A percentile compares a stretch with the other conserved stretches of the same genome.
phyloP scores from a whole-genome alignment of 2,329 filamentous ascomycete genomes.

The Hypoxylon sp. region DNA sequence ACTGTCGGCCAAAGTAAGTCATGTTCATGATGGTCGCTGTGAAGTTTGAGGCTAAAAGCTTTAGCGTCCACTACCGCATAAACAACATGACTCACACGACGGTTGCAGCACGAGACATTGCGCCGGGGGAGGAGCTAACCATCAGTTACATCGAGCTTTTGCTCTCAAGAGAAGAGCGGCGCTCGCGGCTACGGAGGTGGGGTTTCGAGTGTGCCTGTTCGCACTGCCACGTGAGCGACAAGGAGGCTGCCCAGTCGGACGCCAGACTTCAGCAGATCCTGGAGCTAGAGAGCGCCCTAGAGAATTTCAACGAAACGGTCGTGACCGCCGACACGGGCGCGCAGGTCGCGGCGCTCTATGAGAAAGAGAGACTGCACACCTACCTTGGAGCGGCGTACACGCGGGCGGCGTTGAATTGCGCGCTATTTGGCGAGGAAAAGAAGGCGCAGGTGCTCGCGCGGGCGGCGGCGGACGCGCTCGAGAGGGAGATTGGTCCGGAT shows the following conservation, averaged over 20 bases:
- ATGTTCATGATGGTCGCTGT: no score
- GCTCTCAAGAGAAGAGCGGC: constrained; percentile 46
- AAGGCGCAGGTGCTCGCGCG: constrained; percentile 50
- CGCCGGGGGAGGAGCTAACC: constrained; percentile 53
- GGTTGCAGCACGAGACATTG: constrained; percentile 54
- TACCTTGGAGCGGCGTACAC: constrained; percentile 53
- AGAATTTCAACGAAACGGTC: constrained; percentile 68
- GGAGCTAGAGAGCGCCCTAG: constrained; percentile 73
- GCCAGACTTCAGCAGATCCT: constrained; percentile 79
- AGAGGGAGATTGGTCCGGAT: constrained; percentile 49
- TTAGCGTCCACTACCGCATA: constrained; percentile 53
- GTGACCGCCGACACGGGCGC: constrained; percentile 63
- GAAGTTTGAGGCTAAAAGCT: no score
- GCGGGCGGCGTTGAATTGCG: constrained; percentile 55
- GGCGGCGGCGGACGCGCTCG: constrained; percentile 50
- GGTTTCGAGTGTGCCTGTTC: constrained; percentile 54
- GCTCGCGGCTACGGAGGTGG: constrained; percentile 50
- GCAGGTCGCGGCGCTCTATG: constrained; percentile 54
- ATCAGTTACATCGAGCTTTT: constrained; percentile 53
- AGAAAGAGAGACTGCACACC: constrained; percentile 50
- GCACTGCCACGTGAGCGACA: constrained; percentile 45
- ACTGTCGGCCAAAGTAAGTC: constrained; percentile 56
- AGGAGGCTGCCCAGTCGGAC: constrained; percentile 49
- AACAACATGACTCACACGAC: constrained; percentile 53
- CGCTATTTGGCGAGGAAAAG: constrained; percentile 52